phyloP scores from a whole-genome alignment of 2,329 filamentous ascomycete genomes.

The Trichoderma guizhouense region DNA sequence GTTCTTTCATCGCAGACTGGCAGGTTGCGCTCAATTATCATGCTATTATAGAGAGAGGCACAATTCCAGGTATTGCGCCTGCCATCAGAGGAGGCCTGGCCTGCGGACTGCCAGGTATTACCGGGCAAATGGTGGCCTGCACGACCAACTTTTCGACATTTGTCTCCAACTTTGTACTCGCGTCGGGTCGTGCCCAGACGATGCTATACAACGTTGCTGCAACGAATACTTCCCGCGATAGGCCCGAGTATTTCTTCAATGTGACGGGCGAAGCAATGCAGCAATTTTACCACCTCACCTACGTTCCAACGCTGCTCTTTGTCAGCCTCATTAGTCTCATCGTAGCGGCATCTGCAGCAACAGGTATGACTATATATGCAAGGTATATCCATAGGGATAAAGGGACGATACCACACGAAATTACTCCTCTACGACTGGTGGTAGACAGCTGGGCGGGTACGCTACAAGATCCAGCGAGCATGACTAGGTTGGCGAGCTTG shows the following conservation, averaged over 20 bases:
- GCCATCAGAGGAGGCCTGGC: background rate
- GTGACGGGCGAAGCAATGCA: background rate
- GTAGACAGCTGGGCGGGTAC: background rate
- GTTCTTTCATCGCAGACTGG: background rate
- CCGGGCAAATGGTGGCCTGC: background rate
- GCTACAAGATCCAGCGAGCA: background rate
- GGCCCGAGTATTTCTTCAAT: background rate
- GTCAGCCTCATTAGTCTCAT: background rate
- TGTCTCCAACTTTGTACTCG: background rate
- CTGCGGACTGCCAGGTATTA: background rate
- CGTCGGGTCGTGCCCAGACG: background rate
- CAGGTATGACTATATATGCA: background rate
- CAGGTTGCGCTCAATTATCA: background rate
- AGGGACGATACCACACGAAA: background rate
- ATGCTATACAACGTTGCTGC: background rate
- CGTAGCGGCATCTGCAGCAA: background rate
- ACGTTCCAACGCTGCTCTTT: background rate
- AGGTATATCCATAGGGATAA: background rate
- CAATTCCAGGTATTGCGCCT: background rate
- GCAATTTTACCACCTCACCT: background rate
- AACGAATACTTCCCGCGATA: background rate
- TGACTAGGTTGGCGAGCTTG: background rate
- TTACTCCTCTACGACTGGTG: background rate
- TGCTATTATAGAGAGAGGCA: background rate
- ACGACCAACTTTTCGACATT: background rate